These are phyloP conservation scores for Acanthamoeba royreba DNA, from an alignment of 208 protist species.

Conservation along the genomic window DNA sequence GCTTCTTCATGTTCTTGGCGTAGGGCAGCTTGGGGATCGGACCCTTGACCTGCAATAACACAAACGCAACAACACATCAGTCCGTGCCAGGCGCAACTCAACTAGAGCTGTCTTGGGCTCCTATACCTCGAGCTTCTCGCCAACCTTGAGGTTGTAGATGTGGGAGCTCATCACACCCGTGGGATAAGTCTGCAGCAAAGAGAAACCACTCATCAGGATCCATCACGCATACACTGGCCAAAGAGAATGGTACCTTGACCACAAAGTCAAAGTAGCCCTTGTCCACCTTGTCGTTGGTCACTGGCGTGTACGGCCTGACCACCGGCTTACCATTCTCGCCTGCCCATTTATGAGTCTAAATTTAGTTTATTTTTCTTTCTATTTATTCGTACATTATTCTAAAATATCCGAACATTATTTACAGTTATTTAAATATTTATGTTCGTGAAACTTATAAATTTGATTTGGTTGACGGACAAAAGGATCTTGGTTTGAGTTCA, in stretches of 20 bases:
- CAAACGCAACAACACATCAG: neutral
- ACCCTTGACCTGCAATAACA: conserved; percentile 80
- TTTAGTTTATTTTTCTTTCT: neutral
- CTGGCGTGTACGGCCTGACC: conserved; percentile 17
- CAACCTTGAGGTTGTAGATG: conserved; percentile 87
- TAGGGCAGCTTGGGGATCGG: conserved; percentile 89
- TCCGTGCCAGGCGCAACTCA: neutral
- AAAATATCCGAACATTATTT: too few species aligned
- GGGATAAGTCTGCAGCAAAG: neutral
- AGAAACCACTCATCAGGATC: neutral
- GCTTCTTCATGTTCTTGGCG: conserved; percentile 87
- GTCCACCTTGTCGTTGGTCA: neutral
- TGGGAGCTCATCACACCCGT: conserved; percentile 80
- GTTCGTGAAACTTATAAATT: neutral
- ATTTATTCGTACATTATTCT: too few species aligned
- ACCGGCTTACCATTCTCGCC: conserved; percentile 31
- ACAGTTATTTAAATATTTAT: neutral
- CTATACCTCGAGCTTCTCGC: conserved; percentile 82
- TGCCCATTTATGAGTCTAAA: neutral
- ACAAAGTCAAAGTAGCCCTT: conserved; percentile 19
- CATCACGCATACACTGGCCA: neutral
- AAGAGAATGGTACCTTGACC: neutral
- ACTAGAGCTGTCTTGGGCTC: neutral
- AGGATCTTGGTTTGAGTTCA: neutral
- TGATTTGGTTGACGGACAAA: neutral